Conservation (phyloP, 1,284 basidiomycete species). For the Entoloma clypeatum region DNA sequence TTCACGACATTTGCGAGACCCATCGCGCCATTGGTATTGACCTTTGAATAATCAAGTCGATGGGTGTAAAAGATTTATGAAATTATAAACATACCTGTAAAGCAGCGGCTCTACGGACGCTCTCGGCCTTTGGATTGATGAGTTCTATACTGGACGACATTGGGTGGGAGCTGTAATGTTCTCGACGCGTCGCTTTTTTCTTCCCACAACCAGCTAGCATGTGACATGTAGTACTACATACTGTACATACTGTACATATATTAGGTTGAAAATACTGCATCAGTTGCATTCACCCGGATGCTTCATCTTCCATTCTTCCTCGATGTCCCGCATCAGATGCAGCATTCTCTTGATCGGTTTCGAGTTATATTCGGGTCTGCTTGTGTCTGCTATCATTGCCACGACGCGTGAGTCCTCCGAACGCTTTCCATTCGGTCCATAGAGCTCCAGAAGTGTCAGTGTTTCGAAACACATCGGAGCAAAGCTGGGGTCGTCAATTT, state of each 20-base stretch:
- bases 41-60: constrained; percentile 40
- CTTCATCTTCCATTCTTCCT: constrained; percentile 34
- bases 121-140: constrained; percentile 95
- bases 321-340: constrained; percentile 43
- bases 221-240: neutral
- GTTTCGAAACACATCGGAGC: constrained; percentile 49
- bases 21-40: constrained; percentile 91
- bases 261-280: too few relatives aligned
- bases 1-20: constrained; percentile 97
- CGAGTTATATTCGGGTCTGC: constrained; percentile 31
- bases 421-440: constrained; percentile 52
- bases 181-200: constrained; percentile 15
- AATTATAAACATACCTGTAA: constrained; percentile 79
- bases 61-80: constrained; percentile 15
- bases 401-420: constrained; percentile 47
- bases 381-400: constrained; percentile 45
- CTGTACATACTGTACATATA: too few relatives aligned
- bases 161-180: constrained; percentile 14
- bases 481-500: constrained; percentile 41
- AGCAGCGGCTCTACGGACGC: constrained; percentile 87
- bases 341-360: constrained; percentile 49
- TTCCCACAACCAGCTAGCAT: neutral
- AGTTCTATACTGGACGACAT: constrained; percentile 87
- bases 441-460: constrained; percentile 45
- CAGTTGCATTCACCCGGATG: constrained; percentile 17